Evolutionary conservation across 495 filamentous ascomycete genomes (phyloP).

Genomic region (Astrocystis sublimbata): DNA sequence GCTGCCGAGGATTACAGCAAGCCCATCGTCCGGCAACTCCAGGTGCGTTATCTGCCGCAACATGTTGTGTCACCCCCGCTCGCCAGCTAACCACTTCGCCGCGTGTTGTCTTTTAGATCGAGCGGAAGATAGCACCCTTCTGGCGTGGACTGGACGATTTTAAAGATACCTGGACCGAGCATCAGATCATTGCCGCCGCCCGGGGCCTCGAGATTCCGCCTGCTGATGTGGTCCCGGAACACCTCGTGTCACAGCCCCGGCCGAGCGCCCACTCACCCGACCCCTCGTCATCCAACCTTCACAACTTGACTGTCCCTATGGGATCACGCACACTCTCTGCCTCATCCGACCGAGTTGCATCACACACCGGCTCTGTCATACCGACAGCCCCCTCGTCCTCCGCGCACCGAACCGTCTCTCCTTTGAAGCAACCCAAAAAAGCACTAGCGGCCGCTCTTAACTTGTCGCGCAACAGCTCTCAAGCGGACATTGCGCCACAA

Average conservation of each 20-base stretch:
- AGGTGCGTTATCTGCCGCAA: conserved; percentile 56
- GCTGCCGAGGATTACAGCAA: conserved; percentile 94
- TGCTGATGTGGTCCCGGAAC: conserved; percentile 75
- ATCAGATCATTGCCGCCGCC: conserved; percentile 89
- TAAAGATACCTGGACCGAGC: conserved; percentile 84
- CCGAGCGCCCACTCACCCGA: conserved; percentile 36
- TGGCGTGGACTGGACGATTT: conserved; percentile 93
- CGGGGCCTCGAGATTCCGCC: conserved; percentile 81
- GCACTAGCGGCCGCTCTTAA: conserved; percentile 79
- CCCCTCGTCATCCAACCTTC: conserved; percentile 48
- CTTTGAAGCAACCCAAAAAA: conserved; percentile 72
- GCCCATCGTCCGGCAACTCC: conserved; percentile 82
- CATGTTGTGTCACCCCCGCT: conserved; percentile 2
- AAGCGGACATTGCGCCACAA: conserved; percentile 65
- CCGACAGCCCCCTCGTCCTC: conserved; percentile 57
- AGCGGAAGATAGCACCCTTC: conserved; percentile 89
- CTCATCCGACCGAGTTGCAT: conserved; percentile 62
- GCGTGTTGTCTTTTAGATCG: conserved; percentile 62
- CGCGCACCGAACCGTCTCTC: conserved; percentile 35
- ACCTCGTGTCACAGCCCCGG: conserved; percentile 56
- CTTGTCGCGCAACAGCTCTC: conserved; percentile 65
- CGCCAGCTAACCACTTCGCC: conserved; percentile 22
- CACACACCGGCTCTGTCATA: conserved; percentile 52
- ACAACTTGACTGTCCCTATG: conserved; percentile 74
- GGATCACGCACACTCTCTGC: conserved; percentile 71